phyloP scores from a whole-genome alignment of 164 flowering plant genomes.

The Sedum album region DNA sequence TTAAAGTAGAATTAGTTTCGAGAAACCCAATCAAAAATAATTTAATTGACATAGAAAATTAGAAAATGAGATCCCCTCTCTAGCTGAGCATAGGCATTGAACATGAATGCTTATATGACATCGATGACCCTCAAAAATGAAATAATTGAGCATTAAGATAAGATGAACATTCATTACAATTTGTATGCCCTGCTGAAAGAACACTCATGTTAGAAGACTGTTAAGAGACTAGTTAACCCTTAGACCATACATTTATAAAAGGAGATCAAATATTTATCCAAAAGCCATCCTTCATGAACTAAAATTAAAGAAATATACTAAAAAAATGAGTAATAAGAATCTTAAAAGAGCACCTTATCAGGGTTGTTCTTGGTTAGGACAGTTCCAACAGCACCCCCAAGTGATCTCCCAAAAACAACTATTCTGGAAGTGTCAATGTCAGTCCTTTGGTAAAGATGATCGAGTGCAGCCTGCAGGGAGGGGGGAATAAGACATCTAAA shows the following conservation, averaged over 20 bases:
- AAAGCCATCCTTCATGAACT: not conserved
- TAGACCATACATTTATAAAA: not conserved
- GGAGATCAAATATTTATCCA: not conserved
- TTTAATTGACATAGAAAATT: not conserved
- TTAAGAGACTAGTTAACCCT: not conserved
- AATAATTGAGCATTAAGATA: not conserved
- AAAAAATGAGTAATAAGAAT: not conserved
- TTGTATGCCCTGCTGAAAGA: not conserved
- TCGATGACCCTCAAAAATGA: not conserved
- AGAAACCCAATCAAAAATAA: not conserved
- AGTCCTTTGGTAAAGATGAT: constrained; percentile 75
- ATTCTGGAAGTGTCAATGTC: constrained; percentile 90
- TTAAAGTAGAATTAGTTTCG: too few species aligned
- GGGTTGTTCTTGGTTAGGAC: constrained; percentile 80
- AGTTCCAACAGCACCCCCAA: constrained; percentile 98
- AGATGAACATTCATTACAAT: not conserved
- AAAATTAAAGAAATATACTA: not conserved
- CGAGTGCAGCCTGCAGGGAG: constrained; percentile 73
- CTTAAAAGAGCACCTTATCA: constrained; percentile 51
- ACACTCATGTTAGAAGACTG: not conserved
- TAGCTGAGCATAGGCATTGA: too few species aligned
- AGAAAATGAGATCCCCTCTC: not conserved
- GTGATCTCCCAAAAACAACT: constrained; percentile 93
- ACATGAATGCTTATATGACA: not conserved
- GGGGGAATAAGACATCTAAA: not conserved